phyloP scores from a whole-genome alignment of 106 monocot species.

The Apostasia ramifera region DNA sequence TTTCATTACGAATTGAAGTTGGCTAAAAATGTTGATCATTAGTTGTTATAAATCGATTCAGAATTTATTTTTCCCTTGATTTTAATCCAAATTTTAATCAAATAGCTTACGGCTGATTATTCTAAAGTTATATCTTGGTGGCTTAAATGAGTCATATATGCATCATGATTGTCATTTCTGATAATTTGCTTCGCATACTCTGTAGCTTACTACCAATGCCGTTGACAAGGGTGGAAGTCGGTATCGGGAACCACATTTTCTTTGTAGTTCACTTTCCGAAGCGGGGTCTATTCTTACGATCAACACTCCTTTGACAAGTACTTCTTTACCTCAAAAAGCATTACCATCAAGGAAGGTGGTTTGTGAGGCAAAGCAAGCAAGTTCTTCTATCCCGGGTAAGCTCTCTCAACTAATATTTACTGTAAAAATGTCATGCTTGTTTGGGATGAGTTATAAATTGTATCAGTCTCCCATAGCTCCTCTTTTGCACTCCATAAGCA shows the following conservation, averaged over 20 bases:
- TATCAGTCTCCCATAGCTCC: too few relatives aligned
- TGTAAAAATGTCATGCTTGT: neutral
- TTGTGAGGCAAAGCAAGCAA: conserved; percentile 9
- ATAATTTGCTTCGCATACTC: too few relatives aligned
- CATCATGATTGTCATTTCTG: too few relatives aligned
- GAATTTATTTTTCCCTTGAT: neutral
- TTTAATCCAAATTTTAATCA: neutral
- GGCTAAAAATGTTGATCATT: too few relatives aligned
- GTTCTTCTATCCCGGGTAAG: conserved; percentile 18
- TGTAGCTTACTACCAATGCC: conserved; percentile 53
- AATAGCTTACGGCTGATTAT: conserved; percentile 1
- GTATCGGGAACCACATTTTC: conserved; percentile 49
- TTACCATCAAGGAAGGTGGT: conserved; percentile 12
- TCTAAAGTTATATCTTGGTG: neutral
- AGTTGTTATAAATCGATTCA: too few relatives aligned
- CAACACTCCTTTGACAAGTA: conserved; percentile 19
- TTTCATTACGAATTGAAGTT: too few relatives aligned
- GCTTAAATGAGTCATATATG: too few relatives aligned
- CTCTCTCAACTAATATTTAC: too few relatives aligned
- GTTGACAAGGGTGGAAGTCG: conserved; percentile 34
- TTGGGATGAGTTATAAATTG: neutral
- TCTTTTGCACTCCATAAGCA: too few relatives aligned
- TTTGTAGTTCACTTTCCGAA: conserved; percentile 48
- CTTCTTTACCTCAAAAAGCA: conserved; percentile 21
- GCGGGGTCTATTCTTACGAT: conserved; percentile 26